Evolutionary conservation across 2,329 filamentous ascomycete genomes (phyloP), one percentile per base, ranked within the genome.

Genomic region (Neofusicoccum sp.): DNA sequence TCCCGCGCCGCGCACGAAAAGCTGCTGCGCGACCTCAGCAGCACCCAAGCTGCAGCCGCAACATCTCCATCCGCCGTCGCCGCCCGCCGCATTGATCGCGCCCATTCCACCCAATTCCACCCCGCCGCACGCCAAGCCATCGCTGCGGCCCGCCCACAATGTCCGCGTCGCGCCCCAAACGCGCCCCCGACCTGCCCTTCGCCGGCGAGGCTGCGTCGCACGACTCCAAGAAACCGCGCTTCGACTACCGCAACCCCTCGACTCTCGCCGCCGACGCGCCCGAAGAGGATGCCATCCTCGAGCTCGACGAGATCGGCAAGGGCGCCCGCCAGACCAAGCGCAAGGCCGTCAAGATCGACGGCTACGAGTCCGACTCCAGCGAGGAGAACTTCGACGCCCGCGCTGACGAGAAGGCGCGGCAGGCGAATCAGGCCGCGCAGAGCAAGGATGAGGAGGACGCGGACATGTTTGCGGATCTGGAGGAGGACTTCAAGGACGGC

Each of bases 161-260:
- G 54, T 58, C 54, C 39, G 87, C 88, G 33, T 90, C 89, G 60
- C 89, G 92, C 41, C 92, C 92, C 8, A 96, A 94, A 79, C 89
- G 61, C 33, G 49, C 61, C 11, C 50, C 61, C 8, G 61, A 63
- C 16, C 87, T 94, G 74, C 88, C 91, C 71, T 80, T 84, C 68
- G 84, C 87, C 61, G 77, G 79, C 54, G 76, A 79, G 58, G 81
- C 83, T 54, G 79, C 83, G 1, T 77, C 81, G 2, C 12, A 31
- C 22, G 36, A 52, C 29, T 44, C 47, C 59, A 96, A 96, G 76
- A 93, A 93, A 73, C 90, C 92, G 64, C 92, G 91, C 72, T 99
- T 99, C 78, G 95, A 99, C 76, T 82, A 95, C 60, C 92, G 95
- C 67, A 98, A 99, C 74, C 95, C 95, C 3, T 97, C 93, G 14